These are phyloP conservation scores for Sphaerulina musiva DNA, from an alignment of 2,329 filamentous ascomycete species.

Conservation along the genomic window DNA sequence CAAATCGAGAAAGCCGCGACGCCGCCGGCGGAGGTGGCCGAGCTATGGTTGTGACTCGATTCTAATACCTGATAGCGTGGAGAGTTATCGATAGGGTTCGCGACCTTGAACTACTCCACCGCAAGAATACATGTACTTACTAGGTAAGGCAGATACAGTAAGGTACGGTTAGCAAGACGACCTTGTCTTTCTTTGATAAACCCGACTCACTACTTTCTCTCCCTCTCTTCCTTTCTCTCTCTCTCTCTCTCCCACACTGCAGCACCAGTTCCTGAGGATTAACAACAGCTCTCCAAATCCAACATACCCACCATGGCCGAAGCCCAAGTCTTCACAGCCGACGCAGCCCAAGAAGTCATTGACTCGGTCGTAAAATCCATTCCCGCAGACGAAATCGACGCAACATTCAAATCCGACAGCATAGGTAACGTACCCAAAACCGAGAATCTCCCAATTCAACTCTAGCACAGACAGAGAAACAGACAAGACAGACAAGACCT, in stretches of 20 bases:
- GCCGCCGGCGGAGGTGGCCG: slow-evolving; percentile 6
- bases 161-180: too few species aligned
- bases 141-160: too few species aligned
- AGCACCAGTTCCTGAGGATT: neutral
- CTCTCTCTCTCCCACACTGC: neutral
- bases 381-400: slow-evolving; percentile 46
- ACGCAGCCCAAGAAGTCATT: slow-evolving; percentile 29
- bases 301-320: slow-evolving; percentile 15
- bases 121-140: too few species aligned
- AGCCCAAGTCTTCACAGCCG: slow-evolving; percentile 30
- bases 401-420: slow-evolving; percentile 50
- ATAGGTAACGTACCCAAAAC: slow-evolving; percentile 35
- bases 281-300: neutral
- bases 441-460: too few species aligned
- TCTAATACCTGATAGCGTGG: slow-evolving; percentile 10
- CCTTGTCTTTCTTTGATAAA: too few species aligned
- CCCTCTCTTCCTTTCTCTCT: too few species aligned
- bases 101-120: neutral
- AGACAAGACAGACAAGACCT: neutral
- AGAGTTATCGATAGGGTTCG: slow-evolving; percentile 7
- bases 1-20: neutral
- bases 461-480: too few species aligned
- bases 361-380: slow-evolving; percentile 32
- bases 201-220: too few species aligned
- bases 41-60: slow-evolving; percentile 1